Evolutionary conservation across 306 rosid species (phyloP).

Genomic region (Glycine latifolia): DNA sequence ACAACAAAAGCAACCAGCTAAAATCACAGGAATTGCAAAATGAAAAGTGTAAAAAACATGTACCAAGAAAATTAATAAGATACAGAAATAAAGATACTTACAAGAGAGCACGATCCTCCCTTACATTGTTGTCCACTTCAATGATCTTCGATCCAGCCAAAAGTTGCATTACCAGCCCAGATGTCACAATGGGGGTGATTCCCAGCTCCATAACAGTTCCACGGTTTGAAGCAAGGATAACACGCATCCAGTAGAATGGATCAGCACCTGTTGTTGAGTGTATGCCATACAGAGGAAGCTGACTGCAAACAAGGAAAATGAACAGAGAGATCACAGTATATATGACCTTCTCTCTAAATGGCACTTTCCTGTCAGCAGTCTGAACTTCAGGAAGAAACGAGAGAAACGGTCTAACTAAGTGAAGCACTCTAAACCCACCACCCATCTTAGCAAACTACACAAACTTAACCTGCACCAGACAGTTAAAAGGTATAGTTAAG

Average conservation of each 20-base stretch:
- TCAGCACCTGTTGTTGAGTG: constrained; percentile 85
- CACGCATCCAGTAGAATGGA: constrained; percentile 86
- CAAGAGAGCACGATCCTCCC: constrained; percentile 79
- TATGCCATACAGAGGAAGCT: constrained; percentile 77
- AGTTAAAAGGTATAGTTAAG: not conserved
- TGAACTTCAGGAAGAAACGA: constrained; percentile 75
- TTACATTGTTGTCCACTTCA: constrained; percentile 75
- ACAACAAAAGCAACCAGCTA: not conserved
- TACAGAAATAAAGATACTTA: constrained; percentile 47
- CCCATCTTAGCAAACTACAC: constrained; percentile 56
- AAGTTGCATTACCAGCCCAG: constrained; percentile 75
- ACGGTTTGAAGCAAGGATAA: constrained; percentile 72
- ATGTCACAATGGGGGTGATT: constrained; percentile 75
- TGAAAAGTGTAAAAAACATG: not conserved
- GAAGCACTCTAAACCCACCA: constrained; percentile 77
- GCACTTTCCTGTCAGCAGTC: constrained; percentile 67
- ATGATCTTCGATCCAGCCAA: constrained; percentile 71
- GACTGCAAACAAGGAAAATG: constrained; percentile 79
- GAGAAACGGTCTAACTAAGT: constrained; percentile 76
- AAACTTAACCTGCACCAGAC: constrained; percentile 23
- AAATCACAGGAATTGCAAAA: not conserved
- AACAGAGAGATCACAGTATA: constrained; percentile 71
- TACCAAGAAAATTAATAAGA: not conserved
- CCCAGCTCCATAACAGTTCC: constrained; percentile 94
- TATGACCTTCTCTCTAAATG: constrained; percentile 75